Percentiles rank a stretch among this genome's conserved stretches.
phyloP scores from a whole-genome alignment of 345 rosid species.

The Litchi chinensis region DNA sequence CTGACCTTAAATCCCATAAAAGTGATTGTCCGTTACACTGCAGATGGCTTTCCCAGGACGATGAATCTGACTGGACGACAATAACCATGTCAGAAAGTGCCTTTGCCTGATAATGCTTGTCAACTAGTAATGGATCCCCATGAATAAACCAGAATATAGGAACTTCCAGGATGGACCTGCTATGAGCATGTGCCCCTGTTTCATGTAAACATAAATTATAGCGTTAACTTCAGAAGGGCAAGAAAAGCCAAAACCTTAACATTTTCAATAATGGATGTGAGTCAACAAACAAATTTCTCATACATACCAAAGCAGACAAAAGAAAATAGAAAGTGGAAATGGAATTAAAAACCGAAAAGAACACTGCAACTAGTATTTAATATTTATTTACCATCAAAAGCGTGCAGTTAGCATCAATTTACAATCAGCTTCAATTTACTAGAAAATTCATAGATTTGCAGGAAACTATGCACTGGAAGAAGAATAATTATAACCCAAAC shows the following conservation, averaged over 20 bases:
- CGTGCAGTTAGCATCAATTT: neutral
- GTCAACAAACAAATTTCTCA: neutral
- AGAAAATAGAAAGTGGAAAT: neutral
- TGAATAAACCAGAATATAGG: constrained; percentile 96
- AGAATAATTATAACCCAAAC: neutral
- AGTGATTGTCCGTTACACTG: constrained; percentile 95
- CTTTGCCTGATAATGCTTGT: constrained; percentile 94
- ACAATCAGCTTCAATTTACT: neutral
- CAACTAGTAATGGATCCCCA: constrained; percentile 81
- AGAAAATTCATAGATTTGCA: neutral
- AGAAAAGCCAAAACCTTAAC: constrained; percentile 3
- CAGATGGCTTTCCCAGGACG: constrained; percentile 97
- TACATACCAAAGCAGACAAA: neutral
- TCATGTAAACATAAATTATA: constrained; percentile 23
- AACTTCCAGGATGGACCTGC: constrained; percentile 93
- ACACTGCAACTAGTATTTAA: neutral
- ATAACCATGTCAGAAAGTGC: constrained; percentile 94
- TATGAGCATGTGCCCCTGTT: constrained; percentile 89
- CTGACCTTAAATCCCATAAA: constrained; percentile 90
- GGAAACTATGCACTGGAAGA: neutral
- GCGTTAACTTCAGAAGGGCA: constrained; percentile 29
- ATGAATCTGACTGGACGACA: constrained; percentile 87
- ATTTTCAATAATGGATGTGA: neutral
- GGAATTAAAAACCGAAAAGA: neutral
- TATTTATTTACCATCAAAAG: neutral